A percentile compares a stretch with the other conserved stretches of the same genome.
Conservation (phyloP, 768 basidiomycete genomes). For the Agaricus subrufescens region DNA sequence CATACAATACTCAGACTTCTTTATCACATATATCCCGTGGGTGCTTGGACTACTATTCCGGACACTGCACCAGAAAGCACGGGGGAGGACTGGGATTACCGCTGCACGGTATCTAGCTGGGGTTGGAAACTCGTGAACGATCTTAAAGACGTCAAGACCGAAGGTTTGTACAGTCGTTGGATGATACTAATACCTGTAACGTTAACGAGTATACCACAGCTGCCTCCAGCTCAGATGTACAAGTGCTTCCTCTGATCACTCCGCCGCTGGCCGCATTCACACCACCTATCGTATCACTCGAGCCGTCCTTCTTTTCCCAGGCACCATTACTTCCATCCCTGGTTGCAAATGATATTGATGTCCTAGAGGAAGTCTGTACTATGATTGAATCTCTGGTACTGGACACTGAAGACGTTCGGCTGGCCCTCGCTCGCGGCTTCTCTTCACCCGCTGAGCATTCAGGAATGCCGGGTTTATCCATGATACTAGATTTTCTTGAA, state of each 20-base stretch:
- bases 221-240: constrained; percentile 49
- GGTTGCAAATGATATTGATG: constrained; percentile 63
- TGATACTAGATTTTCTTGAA: constrained; percentile 73
- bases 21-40: constrained; percentile 67
- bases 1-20: constrained; percentile 66
- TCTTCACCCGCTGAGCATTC: constrained; percentile 54
- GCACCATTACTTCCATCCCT: constrained; percentile 23
- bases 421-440: constrained; percentile 64
- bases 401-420: constrained; percentile 73
- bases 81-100: constrained; percentile 60
- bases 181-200: neutral
- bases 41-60: constrained; percentile 46
- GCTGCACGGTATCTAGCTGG: constrained; percentile 67
- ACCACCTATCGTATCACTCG: constrained; percentile 42
- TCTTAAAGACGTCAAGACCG: constrained; percentile 67
- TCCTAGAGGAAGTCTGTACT: constrained; percentile 70
- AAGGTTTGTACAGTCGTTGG: constrained; percentile 40
- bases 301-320: constrained; percentile 32
- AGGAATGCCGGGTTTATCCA: constrained; percentile 52
- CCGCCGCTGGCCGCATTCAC: constrained; percentile 55
- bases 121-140: constrained; percentile 73
- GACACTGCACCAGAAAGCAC: constrained; percentile 19
- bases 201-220: neutral
- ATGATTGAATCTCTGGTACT: constrained; percentile 73
- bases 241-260: constrained; percentile 60